These are phyloP conservation scores for Euphorbia lathyris DNA, from an alignment of 345 rosid genomes.

Conservation along the genomic window DNA sequence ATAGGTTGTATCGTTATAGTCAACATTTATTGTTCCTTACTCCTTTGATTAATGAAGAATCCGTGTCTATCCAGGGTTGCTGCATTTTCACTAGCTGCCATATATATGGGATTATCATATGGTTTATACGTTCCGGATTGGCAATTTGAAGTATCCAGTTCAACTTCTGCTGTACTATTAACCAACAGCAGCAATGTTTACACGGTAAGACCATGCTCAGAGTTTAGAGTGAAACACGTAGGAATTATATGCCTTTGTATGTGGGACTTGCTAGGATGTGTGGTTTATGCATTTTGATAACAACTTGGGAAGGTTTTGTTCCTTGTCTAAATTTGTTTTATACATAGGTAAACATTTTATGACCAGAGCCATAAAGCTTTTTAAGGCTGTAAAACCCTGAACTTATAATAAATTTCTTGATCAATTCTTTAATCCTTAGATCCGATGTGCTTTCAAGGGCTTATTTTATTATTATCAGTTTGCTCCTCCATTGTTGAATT, in stretches of 20 bases:
- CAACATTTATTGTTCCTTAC: not conserved
- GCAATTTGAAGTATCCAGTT: slow-evolving; percentile 27
- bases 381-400: not conserved
- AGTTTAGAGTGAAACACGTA: not conserved
- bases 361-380: not conserved
- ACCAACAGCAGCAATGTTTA: slow-evolving; percentile 20
- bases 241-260: not conserved
- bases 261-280: not conserved
- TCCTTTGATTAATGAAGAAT: not conserved
- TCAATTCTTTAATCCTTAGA: not conserved
- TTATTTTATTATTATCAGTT: no score
- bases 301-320: no score
- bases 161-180: slow-evolving; percentile 16
- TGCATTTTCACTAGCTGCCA: slow-evolving; percentile 29
- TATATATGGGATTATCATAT: slow-evolving; percentile 34
- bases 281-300: not conserved
- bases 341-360: not conserved
- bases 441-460: not conserved
- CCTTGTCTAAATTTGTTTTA: no score
- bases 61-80: slow-evolving; percentile 27
- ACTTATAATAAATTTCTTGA: not conserved
- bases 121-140: slow-evolving; percentile 51
- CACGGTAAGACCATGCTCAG: slow-evolving; percentile 25
- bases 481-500: no score
- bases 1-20: not conserved